phyloP scores from a whole-genome alignment of 148 eudicot species.

The Spergularia marina region DNA sequence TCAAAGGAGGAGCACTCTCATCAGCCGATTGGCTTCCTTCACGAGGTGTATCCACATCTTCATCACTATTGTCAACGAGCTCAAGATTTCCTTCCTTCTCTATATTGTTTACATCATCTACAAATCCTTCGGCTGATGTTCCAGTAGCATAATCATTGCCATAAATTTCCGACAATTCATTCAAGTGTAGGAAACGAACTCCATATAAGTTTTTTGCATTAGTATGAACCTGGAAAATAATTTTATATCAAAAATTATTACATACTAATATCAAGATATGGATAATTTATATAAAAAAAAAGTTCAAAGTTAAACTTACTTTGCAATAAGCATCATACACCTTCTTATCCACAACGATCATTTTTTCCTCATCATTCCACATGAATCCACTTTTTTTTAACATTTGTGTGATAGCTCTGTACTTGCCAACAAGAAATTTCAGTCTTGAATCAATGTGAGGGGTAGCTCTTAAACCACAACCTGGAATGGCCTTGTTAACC shows the following conservation, averaged over 20 bases:
- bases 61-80: constrained; percentile 1
- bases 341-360: constrained; percentile 2
- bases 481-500: constrained; percentile 10
- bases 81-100: too few species aligned
- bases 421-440: constrained; percentile 8
- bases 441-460: constrained; percentile 24
- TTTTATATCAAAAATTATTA: too few species aligned
- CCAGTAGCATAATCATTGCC: constrained; percentile 21
- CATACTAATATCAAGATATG: too few species aligned
- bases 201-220: constrained; percentile 17
- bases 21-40: too few species aligned
- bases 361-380: constrained; percentile 13
- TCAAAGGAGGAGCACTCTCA: too few species aligned
- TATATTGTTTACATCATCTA: neutral
- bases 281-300: neutral
- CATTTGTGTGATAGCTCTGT: constrained; percentile 18
- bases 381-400: constrained; percentile 12
- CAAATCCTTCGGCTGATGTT: constrained; percentile 10
- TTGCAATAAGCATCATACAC: constrained; percentile 12
- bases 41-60: neutral
- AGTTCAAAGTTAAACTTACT: neutral
- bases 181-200: constrained; percentile 7
- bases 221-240: constrained; percentile 3
- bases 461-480: constrained; percentile 10
- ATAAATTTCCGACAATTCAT: constrained; percentile 5